Conservation (phyloP, 2,329 filamentous ascomycete species). For the Penicillium frequentans region DNA sequence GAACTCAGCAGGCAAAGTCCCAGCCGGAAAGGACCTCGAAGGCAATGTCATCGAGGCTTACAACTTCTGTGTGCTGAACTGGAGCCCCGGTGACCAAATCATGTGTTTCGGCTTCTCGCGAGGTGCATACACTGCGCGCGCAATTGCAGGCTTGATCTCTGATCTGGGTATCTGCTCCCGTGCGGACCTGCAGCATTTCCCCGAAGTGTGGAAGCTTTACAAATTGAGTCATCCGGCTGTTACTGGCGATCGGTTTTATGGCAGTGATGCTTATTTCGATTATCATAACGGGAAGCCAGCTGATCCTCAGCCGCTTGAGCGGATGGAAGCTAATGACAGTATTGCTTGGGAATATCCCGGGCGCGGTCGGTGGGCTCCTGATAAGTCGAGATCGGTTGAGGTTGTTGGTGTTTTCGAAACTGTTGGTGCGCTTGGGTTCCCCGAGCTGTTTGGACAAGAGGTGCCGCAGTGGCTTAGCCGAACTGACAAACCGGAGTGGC, state of each 20-base stretch:
- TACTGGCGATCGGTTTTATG: slow-evolving; percentile 15
- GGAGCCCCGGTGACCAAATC: slow-evolving; percentile 18
- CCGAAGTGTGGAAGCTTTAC: slow-evolving; percentile 20
- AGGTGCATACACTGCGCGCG: slow-evolving; percentile 20
- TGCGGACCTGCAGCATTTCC: slow-evolving; percentile 17
- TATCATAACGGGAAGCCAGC: slow-evolving; percentile 21
- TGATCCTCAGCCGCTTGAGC: slow-evolving; percentile 16
- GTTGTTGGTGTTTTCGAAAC: slow-evolving; percentile 38
- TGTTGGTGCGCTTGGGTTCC: slow-evolving; percentile 33
- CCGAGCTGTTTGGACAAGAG: slow-evolving; percentile 22
- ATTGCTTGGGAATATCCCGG: not conserved
- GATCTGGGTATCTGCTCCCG: slow-evolving; percentile 21
- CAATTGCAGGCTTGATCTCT: slow-evolving; percentile 21
- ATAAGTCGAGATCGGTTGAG: slow-evolving; percentile 20
- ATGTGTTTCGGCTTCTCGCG: slow-evolving; percentile 24
- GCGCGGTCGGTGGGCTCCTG: slow-evolving; percentile 7
- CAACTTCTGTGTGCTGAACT: slow-evolving; percentile 23
- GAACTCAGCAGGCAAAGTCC: slow-evolving; percentile 28
- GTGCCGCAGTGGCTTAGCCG: slow-evolving; percentile 6
- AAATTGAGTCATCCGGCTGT: slow-evolving; percentile 2
- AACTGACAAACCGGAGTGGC: slow-evolving; percentile 2
- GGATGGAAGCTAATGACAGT: not conserved
- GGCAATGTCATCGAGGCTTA: slow-evolving; percentile 22
- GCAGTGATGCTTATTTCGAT: slow-evolving; percentile 22
- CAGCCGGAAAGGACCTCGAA: slow-evolving; percentile 17